A percentile compares a stretch with the other conserved stretches of the same genome.
Evolutionary conservation across 208 protist species (phyloP).

Genomic region (Acanthamoeba lenticulata): DNA sequence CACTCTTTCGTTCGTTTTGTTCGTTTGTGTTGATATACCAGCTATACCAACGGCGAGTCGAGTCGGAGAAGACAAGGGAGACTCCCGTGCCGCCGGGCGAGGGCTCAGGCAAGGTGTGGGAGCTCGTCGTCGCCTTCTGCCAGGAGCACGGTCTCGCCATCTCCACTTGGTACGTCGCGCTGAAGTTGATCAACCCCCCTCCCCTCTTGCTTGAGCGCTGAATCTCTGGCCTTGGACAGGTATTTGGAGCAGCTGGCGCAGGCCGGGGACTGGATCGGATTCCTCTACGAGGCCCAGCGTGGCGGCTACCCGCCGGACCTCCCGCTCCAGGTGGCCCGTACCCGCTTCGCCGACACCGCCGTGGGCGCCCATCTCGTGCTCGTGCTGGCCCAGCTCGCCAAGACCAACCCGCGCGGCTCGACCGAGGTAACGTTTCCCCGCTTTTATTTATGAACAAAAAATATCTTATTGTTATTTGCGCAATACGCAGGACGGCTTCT

Average conservation of each 20-base stretch:
- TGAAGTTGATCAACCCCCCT: neutral
- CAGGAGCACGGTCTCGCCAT: neutral
- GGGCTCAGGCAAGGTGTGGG: neutral
- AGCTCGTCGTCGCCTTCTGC: conserved; percentile 8
- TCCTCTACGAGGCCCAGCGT: conserved; percentile 41
- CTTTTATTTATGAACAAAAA: neutral
- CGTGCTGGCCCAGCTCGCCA: conserved; percentile 3
- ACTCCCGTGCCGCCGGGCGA: neutral
- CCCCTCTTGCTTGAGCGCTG: neutral
- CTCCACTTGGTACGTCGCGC: neutral
- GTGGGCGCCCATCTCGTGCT: conserved; percentile 43
- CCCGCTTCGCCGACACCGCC: neutral
- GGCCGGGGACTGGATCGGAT: conserved; percentile 54
- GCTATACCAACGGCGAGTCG: neutral
- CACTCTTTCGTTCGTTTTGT: neutral
- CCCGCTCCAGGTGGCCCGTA: neutral
- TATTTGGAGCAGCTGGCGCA: conserved; percentile 38
- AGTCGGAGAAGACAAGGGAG: neutral
- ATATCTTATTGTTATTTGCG: neutral
- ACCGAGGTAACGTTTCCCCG: neutral
- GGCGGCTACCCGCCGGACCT: neutral
- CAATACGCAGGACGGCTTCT: neutral
- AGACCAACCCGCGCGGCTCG: neutral
- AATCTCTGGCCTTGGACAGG: neutral
- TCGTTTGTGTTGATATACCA: neutral